Conservation (phyloP, 352 stramenopile species). For the Pythium phragmiticola region DNA sequence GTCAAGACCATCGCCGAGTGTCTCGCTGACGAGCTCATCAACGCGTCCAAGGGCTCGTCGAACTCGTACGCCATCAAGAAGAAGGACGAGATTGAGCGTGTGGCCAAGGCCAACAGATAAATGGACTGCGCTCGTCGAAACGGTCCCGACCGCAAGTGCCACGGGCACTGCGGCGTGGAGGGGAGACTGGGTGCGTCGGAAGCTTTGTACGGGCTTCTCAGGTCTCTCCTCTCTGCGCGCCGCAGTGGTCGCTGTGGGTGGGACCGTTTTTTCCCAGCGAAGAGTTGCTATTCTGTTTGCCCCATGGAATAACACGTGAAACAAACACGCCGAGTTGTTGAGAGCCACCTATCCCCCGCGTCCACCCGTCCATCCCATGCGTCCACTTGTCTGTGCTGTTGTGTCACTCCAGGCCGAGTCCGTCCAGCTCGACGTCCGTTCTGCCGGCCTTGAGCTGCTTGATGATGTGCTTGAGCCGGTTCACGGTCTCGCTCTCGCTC, state of each 20-base stretch:
- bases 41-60: slow-evolving; percentile 98
- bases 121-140: slow-evolving; percentile 10
- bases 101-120: slow-evolving; percentile 99
- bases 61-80: slow-evolving; percentile 99
- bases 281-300: slow-evolving; percentile 18
- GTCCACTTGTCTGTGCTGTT: slow-evolving; percentile 11
- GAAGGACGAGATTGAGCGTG: slow-evolving; percentile 99
- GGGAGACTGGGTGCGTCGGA: not conserved
- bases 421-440: slow-evolving; percentile 69
- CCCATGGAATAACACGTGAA: slow-evolving; percentile 35
- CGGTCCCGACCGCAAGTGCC: not conserved
- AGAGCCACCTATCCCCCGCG: slow-evolving; percentile 45
- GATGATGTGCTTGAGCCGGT: slow-evolving; percentile 82
- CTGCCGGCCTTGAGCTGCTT: slow-evolving; percentile 67
- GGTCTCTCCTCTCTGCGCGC: not conserved
- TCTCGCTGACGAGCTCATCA: slow-evolving; percentile 99
- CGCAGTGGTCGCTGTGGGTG: slow-evolving; percentile 1
- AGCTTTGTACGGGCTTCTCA: not conserved
- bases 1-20: slow-evolving; percentile 99
- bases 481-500: slow-evolving; percentile 81
- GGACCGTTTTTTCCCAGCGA: slow-evolving; percentile 9
- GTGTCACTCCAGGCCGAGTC: slow-evolving; percentile 43
- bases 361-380: slow-evolving; percentile 9
- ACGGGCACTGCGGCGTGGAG: not conserved
- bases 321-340: slow-evolving; percentile 80